Percentiles rank a stretch among this genome's conserved stretches.
Conservation (phyloP, 371 early-diverging fungal species). For the Mucor lusitanicus region DNA sequence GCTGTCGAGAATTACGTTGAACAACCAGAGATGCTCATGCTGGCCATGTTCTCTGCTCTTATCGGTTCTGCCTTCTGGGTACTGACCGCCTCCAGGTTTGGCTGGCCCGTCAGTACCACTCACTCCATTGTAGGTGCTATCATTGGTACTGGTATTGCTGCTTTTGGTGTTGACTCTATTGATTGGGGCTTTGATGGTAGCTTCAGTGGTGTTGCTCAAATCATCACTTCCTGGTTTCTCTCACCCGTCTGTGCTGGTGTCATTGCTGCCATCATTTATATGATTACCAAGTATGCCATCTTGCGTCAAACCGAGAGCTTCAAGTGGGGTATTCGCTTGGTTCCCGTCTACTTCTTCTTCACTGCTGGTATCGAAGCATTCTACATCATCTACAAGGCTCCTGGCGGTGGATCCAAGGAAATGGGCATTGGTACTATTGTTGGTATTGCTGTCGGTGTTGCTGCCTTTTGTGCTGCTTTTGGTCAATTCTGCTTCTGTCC, state of each 20-base stretch:
- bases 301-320: conserved; percentile 67
- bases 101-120: conserved; percentile 60
- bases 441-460: conserved; percentile 51
- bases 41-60: conserved; percentile 82
- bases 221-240: conserved; percentile 79
- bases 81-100: conserved; percentile 63
- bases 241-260: conserved; percentile 73
- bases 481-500: conserved; percentile 64
- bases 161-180: conserved; percentile 65
- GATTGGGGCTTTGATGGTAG: conserved; percentile 69
- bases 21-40: conserved; percentile 77
- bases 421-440: conserved; percentile 44
- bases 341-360: conserved; percentile 80
- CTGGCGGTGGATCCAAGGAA: conserved; percentile 35
- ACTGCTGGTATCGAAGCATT: conserved; percentile 70
- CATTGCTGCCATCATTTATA: conserved; percentile 66
- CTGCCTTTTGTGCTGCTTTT: conserved; percentile 32
- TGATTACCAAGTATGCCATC: conserved; percentile 64
- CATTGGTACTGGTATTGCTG: conserved; percentile 77
- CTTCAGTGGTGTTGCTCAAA: conserved; percentile 65
- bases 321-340: conserved; percentile 69
- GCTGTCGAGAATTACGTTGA: conserved; percentile 45
- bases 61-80: conserved; percentile 79
- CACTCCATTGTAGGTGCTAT: conserved; percentile 81
- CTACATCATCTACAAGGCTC: conserved; percentile 76